These are phyloP conservation scores for Penicillium paxilli DNA, from an alignment of 495 filamentous ascomycete species.

Conservation along the genomic window DNA sequence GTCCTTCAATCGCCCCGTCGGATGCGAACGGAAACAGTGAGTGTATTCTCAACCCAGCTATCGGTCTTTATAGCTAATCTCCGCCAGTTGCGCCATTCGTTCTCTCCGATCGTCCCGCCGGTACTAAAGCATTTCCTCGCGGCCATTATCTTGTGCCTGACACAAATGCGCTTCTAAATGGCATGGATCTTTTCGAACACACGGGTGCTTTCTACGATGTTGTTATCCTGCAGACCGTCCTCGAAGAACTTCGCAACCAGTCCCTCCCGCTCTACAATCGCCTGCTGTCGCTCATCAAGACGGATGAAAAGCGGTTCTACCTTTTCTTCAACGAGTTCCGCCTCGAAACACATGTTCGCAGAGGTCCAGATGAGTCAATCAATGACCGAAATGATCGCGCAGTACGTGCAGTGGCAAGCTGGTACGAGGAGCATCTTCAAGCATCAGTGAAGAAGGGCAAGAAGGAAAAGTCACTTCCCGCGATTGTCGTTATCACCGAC, in stretches of 20 bases:
- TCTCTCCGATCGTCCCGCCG: conserved; percentile 82
- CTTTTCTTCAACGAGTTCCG: conserved; percentile 99
- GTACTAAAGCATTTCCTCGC: conserved; percentile 74
- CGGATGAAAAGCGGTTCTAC: conserved; percentile 94
- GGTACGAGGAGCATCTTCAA: conserved; percentile 83
- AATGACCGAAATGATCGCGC: conserved; percentile 97
- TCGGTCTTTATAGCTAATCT: conserved; percentile 26
- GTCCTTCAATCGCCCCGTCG: conserved; percentile 66
- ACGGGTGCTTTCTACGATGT: conserved; percentile 92
- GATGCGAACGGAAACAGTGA: conserved; percentile 77
- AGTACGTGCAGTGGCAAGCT: conserved; percentile 79
- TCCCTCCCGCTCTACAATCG: conserved; percentile 95
- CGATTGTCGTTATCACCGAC: conserved; percentile 90
- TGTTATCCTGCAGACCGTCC: conserved; percentile 88
- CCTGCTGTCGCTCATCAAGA: conserved; percentile 82
- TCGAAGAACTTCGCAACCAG: conserved; percentile 92
- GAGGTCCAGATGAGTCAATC: conserved; percentile 79
- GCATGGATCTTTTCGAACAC: conserved; percentile 95
- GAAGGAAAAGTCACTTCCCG: conserved; percentile 61
- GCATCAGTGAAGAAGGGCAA: conserved; percentile 54
- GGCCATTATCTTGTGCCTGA: conserved; percentile 96
- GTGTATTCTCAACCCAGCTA: conserved; percentile 1
- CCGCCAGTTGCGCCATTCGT: conserved; percentile 72
- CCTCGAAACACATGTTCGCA: conserved; percentile 79
- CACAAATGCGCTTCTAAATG: conserved; percentile 92